A percentile compares a stretch with the other conserved stretches of the same genome.
These are phyloP conservation scores for Medicago arabica DNA, from an alignment of 306 rosid genomes.

Conservation along the genomic window DNA sequence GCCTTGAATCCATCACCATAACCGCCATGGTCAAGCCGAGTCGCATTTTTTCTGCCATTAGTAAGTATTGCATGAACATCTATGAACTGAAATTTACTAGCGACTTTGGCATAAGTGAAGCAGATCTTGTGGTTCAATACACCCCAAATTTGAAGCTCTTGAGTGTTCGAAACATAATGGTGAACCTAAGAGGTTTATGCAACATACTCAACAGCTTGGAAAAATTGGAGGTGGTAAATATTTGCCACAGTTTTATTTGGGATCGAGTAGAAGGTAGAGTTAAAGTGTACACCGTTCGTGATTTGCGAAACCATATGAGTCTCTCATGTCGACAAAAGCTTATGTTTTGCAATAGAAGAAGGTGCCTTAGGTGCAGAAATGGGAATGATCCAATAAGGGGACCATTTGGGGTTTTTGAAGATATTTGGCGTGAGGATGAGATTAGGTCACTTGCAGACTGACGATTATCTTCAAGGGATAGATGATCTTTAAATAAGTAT, in stretches of 20 bases:
- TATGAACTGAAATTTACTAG: not conserved
- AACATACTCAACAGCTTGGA: not conserved
- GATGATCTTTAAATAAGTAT: no score
- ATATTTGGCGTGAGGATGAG: not conserved
- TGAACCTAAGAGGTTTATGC: conserved; percentile 32
- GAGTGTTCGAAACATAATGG: conserved; percentile 20
- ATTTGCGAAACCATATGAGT: not conserved
- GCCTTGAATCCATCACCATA: not conserved
- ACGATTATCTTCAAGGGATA: not conserved
- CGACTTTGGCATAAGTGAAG: not conserved
- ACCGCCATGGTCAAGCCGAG: not conserved
- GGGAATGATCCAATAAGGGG: not conserved
- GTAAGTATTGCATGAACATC: not conserved
- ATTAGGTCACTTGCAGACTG: not conserved
- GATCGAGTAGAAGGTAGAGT: not conserved
- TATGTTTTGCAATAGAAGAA: not conserved
- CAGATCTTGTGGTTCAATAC: not conserved
- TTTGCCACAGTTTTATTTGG: conserved; percentile 29
- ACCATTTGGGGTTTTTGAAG: not conserved
- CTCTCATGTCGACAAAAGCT: not conserved
- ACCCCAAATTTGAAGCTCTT: conserved; percentile 32
- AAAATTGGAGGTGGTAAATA: conserved; percentile 39
- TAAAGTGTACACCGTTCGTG: not conserved
- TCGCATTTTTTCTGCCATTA: not conserved
- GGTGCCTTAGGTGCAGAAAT: conserved; percentile 10